These are phyloP conservation scores for Onygenales sp. DNA, from an alignment of 2,329 filamentous ascomycete species.

Conservation along the genomic window DNA sequence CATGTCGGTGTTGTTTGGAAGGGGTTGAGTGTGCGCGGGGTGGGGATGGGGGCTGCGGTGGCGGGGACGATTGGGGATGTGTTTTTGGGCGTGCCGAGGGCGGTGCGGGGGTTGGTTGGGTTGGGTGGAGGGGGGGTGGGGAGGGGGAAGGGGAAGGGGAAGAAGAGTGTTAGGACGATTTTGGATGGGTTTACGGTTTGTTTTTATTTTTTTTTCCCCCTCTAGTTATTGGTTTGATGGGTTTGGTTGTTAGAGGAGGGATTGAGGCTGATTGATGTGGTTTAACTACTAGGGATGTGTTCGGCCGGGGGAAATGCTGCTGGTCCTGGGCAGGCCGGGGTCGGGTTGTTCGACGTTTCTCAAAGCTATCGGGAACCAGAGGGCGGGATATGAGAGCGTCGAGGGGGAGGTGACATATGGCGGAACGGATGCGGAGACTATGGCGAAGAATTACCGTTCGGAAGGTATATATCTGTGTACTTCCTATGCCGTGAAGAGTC, in stretches of 20 bases:
- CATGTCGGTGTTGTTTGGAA: constrained; percentile 64
- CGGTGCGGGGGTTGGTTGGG: constrained; percentile 29
- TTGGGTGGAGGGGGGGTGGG: constrained; percentile 14
- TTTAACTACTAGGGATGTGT: constrained; percentile 26
- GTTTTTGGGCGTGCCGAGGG: constrained; percentile 41
- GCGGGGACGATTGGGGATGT: constrained; percentile 49
- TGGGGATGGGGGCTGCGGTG: constrained; percentile 55
- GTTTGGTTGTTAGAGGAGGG: not conserved
- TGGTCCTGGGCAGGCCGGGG: constrained; percentile 29
- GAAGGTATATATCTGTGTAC: constrained; percentile 21
- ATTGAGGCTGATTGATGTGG: no score
- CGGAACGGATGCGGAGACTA: constrained; percentile 43
- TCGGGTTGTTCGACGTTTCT: constrained; percentile 67
- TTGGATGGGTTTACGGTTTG: constrained; percentile 50
- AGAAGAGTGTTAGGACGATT: constrained; percentile 53
- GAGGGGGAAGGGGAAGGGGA: constrained; percentile 34
- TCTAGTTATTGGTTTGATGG: not conserved
- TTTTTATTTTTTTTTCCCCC: not conserved
- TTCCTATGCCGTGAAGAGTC: not conserved
- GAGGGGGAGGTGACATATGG: constrained; percentile 48
- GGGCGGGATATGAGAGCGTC: constrained; percentile 51
- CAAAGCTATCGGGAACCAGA: constrained; percentile 66
- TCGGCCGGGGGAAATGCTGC: constrained; percentile 35
- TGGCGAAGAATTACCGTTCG: constrained; percentile 40
- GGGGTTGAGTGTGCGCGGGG: constrained; percentile 59